Base-by-base conservation (phyloP, 441 rosid species). In the Mallotus japonicus region DNA sequence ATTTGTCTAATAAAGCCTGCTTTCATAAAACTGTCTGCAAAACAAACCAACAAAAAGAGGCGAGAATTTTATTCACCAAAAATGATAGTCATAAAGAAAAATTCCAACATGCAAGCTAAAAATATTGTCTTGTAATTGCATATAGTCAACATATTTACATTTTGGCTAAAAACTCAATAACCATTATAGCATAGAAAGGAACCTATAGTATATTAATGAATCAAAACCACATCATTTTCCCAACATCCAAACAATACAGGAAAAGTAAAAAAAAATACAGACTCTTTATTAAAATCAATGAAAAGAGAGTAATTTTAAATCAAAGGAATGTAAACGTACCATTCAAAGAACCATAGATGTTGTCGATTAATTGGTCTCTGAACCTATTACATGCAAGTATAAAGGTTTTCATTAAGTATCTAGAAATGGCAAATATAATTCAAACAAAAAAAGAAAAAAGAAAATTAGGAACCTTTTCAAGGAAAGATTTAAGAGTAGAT, bases 1-100 rank as follows among this genome's bases (percentile, higher is more conserved):
- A 68, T 56, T 75, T 75, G 81, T 81, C 74, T 81, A 84, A 79
- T 77, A 74, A 70, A 72, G 58, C 64, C 1, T 20, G 1, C 16
- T 65, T 56, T 55, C 55, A 42, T 73, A 42, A 44, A 32, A 28
- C 46, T 63, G 20, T 61, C 76, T 74, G 75, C 73, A 61, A 37
- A 63, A 57, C 10, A 24, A 14, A 54, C 8, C 69, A 34, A 55
- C 46, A 53, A 49, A 16, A 14, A 34, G n/a, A 22, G 5, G 6
- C 6, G 17, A 49, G 16, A 61, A 17, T 14, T 8, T 20, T 60
- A 50, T 65, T 42, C 47, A 64, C 53, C n/a, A 20, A 62, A 63
- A 55, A 44, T 42, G 7, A 68, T 50, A 71, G 19, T 1, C 28
- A 24, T 24, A 24, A 24, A 24, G 28, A 24, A 24, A 24, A 24